Conservation (phyloP, 2,329 filamentous ascomycete species). For the Ilyonectria destructans region DNA sequence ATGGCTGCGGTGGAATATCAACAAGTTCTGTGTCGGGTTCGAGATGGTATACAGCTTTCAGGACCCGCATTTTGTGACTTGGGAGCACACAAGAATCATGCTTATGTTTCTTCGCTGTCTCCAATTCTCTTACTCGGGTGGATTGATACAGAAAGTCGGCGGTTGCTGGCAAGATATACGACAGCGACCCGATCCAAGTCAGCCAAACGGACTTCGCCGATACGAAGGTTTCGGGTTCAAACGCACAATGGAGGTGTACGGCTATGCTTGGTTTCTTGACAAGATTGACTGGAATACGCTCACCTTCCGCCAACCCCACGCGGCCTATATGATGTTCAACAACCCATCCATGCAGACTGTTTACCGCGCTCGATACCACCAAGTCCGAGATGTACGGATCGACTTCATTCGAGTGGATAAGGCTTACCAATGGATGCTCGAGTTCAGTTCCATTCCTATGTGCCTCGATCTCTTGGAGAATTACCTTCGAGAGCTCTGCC, state of each 20-base stretch:
- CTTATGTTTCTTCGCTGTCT: conserved; percentile 16
- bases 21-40: conserved; percentile 15
- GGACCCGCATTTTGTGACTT: conserved; percentile 14
- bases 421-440: conserved; percentile 13
- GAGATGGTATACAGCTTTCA: conserved; percentile 19
- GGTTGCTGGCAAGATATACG: neutral
- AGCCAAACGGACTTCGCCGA: conserved; percentile 14
- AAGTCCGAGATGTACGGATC: too few species aligned
- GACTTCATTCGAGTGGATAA: too few species aligned
- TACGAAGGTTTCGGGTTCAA: conserved; percentile 13
- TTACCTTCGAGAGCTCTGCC: conserved; percentile 12
- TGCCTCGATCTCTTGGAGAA: conserved; percentile 11
- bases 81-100: conserved; percentile 17
- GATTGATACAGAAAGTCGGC: neutral
- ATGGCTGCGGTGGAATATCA: conserved; percentile 7
- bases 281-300: conserved; percentile 14
- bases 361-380: too few species aligned
- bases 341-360: too few species aligned
- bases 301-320: too few species aligned
- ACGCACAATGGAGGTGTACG: conserved; percentile 10
- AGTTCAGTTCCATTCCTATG: conserved; percentile 9
- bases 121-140: conserved; percentile 6
- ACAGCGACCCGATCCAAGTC: neutral
- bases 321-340: too few species aligned
- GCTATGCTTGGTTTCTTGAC: conserved; percentile 22